phyloP scores from a whole-genome alignment of 129 eudicot genomes.

The Lactuca sativa region DNA sequence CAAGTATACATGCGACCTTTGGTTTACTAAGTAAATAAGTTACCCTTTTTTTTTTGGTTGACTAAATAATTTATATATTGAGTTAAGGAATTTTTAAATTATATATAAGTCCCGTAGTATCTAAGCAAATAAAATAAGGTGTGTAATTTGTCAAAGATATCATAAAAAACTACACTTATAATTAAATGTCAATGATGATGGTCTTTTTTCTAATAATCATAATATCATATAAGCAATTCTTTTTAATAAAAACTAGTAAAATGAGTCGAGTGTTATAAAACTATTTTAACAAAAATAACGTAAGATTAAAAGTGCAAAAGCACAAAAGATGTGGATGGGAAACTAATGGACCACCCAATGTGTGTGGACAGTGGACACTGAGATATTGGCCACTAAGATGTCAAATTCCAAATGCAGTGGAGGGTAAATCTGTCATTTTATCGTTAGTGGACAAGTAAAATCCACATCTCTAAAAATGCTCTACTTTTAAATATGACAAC shows the following conservation, averaged over 20 bases:
- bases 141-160: no score
- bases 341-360: slow-evolving; percentile 10
- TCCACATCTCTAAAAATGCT: slow-evolving; percentile 34
- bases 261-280: neutral
- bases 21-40: neutral
- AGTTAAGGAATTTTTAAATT: neutral
- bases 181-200: neutral
- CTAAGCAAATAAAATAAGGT: neutral
- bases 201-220: neutral
- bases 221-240: neutral
- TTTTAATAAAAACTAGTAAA: no score
- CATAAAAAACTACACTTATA: neutral
- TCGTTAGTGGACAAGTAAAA: slow-evolving; percentile 29
- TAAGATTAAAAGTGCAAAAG: neutral
- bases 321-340: slow-evolving; percentile 21
- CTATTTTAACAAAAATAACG: neutral
- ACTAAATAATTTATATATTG: neutral
- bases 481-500: slow-evolving; percentile 22
- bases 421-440: slow-evolving; percentile 21
- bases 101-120: neutral
- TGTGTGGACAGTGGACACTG: slow-evolving; percentile 17
- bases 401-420: slow-evolving; percentile 30
- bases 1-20: neutral
- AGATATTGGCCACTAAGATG: slow-evolving; percentile 32
- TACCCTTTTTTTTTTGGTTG: neutral